A percentile compares a stretch with the other conserved stretches of the same genome.
Evolutionary conservation across 345 rosid species (phyloP).

Genomic region (Erodium maritimum): DNA sequence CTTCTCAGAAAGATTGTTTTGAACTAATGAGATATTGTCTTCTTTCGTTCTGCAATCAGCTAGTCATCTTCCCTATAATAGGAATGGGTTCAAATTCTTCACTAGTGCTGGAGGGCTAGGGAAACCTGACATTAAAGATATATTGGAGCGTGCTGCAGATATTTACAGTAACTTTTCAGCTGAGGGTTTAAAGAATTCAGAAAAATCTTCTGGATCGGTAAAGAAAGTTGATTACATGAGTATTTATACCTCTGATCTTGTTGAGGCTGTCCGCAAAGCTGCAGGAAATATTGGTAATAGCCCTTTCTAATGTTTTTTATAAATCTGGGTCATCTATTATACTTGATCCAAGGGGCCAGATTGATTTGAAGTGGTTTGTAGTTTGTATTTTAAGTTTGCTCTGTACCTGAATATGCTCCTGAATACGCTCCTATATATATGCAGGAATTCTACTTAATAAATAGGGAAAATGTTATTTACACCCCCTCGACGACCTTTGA

Average conservation of each 20-base stretch:
- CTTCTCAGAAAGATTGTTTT: not conserved
- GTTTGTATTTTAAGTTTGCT: too few relatives aligned
- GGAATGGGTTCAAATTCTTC: constrained; percentile 96
- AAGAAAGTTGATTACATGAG: constrained; percentile 78
- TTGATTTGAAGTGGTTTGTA: too few relatives aligned
- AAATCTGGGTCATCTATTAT: too few relatives aligned
- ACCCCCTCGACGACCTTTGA: too few relatives aligned
- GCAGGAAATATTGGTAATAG: constrained; percentile 74
- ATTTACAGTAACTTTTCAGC: constrained; percentile 43
- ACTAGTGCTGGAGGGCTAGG: constrained; percentile 92
- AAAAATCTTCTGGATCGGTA: constrained; percentile 26
- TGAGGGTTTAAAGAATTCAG: constrained; percentile 28
- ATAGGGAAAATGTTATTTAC: too few relatives aligned
- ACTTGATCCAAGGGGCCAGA: too few relatives aligned
- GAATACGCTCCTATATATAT: too few relatives aligned
- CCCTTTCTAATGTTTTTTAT: constrained; percentile 6
- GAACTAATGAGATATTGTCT: constrained; percentile 12
- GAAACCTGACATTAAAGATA: constrained; percentile 72
- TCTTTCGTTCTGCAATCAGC: constrained; percentile 35
- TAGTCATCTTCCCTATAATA: constrained; percentile 96
- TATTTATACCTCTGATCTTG: constrained; percentile 73
- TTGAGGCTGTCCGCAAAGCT: constrained; percentile 74
- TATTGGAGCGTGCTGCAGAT: constrained; percentile 74
- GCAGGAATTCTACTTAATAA: not conserved
- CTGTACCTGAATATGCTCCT: too few relatives aligned